These are phyloP conservation scores for Globisporangium irregulare DNA, from an alignment of 352 stramenopile species.

Conservation along the genomic window DNA sequence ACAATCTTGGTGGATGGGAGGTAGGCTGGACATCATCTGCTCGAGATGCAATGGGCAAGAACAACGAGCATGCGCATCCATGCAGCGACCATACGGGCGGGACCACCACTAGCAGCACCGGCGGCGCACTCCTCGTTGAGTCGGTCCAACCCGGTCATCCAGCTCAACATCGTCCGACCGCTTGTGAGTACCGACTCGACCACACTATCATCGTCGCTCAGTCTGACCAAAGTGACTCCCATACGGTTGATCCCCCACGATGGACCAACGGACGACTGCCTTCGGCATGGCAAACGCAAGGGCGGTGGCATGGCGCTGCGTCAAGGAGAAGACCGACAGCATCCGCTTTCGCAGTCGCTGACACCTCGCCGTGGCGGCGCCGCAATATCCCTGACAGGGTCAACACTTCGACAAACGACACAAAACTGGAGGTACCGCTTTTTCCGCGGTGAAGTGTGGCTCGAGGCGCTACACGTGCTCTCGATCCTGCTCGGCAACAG, in stretches of 20 bases:
- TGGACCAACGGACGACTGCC: background rate
- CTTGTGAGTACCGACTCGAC: background rate
- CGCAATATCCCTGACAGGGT: background rate
- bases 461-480: constrained; percentile 8
- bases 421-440: background rate
- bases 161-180: background rate
- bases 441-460: constrained; percentile 9
- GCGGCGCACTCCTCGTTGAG: background rate
- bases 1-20: too few relatives aligned
- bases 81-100: background rate
- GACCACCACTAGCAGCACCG: background rate
- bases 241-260: background rate
- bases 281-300: background rate
- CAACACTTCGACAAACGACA: background rate
- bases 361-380: background rate
- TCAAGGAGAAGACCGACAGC: background rate
- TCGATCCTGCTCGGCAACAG: constrained; percentile 10
- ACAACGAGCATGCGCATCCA: background rate
- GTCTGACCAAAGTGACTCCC: background rate
- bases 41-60: background rate
- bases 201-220: background rate
- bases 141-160: background rate
- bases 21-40: too few relatives aligned
- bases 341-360: background rate
- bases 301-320: too few relatives aligned